These are phyloP conservation scores for Golubevia sp. DNA, from an alignment of 1,284 basidiomycete species.

Conservation along the genomic window DNA sequence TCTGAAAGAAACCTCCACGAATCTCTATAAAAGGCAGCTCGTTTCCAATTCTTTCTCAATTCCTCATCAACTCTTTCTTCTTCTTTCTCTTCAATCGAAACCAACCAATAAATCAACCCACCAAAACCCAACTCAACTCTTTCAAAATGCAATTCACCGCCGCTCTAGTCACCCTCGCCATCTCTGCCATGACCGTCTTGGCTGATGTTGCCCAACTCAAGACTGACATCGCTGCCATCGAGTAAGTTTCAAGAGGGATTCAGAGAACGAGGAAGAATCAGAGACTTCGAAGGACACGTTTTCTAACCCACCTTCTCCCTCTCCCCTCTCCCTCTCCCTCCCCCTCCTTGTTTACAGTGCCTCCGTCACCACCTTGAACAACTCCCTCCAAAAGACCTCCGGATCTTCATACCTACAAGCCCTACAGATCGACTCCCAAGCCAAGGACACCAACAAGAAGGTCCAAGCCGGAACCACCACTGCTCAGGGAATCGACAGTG, in stretches of 20 bases:
- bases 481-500: neutral
- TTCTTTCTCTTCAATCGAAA: neutral
- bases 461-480: conserved; percentile 3
- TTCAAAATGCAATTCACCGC: conserved; percentile 6
- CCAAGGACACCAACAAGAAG: neutral
- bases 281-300: no score
- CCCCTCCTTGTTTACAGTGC: no score
- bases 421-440: neutral
- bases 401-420: neutral
- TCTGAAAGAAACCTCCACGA: neutral
- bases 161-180: conserved; percentile 2
- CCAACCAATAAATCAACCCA: neutral
- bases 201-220: neutral
- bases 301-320: no score
- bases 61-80: neutral
- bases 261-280: no score
- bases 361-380: neutral
- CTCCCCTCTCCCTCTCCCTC: no score
- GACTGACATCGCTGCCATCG: neutral
- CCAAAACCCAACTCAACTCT: neutral
- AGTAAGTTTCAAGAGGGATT: no score
- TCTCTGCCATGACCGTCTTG: neutral
- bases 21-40: neutral
- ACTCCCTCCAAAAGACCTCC: neutral
- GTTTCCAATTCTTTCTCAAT: neutral